Evolutionary conservation across 257 asterid genomes (phyloP).

Genomic region (Handroanthus guayacan): DNA sequence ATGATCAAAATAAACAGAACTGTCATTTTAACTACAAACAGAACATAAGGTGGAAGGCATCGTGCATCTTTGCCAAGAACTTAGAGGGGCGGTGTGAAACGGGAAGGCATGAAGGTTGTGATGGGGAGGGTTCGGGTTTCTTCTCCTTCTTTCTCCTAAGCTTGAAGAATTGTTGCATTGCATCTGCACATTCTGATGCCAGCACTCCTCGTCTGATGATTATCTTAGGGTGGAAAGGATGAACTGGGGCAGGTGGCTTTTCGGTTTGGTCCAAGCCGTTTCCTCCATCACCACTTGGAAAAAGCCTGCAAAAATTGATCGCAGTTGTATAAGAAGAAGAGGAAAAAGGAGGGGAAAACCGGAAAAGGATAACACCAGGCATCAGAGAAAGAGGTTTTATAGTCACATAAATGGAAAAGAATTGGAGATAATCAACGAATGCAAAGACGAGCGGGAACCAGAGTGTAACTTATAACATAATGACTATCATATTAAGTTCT

Average conservation of each 20-base stretch:
- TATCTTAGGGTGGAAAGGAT: slow-evolving; percentile 95
- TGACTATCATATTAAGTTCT: too few species aligned
- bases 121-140: slow-evolving; percentile 53
- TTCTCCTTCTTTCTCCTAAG: slow-evolving; percentile 75
- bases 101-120: slow-evolving; percentile 70
- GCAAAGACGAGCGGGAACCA: background rate
- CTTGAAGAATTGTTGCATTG: slow-evolving; percentile 90
- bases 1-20: background rate
- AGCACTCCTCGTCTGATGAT: slow-evolving; percentile 73
- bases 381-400: background rate
- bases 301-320: slow-evolving; percentile 65
- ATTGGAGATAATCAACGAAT: background rate
- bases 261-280: slow-evolving; percentile 56
- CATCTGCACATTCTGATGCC: slow-evolving; percentile 84
- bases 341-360: background rate
- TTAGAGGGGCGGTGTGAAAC: slow-evolving; percentile 62
- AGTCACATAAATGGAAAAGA: background rate
- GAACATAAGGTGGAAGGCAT: slow-evolving; percentile 67
- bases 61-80: slow-evolving; percentile 72
- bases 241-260: slow-evolving; percentile 82
- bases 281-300: slow-evolving; percentile 73
- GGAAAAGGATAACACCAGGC: background rate
- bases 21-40: slow-evolving; percentile 47
- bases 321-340: background rate
- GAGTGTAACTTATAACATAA: background rate